Evolutionary conservation across 345 rosid species (phyloP).

Genomic region (Acer negundo): DNA sequence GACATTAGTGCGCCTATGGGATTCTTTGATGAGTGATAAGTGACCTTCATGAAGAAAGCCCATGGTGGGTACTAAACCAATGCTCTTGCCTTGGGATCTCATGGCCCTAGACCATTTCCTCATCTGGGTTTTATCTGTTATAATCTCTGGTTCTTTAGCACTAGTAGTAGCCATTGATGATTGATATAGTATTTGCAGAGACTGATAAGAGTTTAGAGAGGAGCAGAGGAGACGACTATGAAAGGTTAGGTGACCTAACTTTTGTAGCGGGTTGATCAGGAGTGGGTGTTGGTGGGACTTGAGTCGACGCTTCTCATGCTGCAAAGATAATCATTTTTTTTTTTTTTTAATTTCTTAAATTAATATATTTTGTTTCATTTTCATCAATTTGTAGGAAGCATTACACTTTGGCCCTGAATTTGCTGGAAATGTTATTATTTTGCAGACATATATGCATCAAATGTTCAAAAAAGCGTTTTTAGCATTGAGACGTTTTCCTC

Average conservation of each 20-base stretch:
- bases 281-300: background rate
- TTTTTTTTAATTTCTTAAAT: no score
- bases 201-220: no score
- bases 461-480: no score
- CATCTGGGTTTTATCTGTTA: conserved; percentile 66
- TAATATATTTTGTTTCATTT: no score
- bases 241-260: background rate
- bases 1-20: conserved; percentile 47
- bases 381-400: no score
- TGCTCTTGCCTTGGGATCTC: conserved; percentile 62
- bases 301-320: no score
- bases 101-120: conserved; percentile 71
- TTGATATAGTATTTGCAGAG: background rate
- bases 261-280: conserved; percentile 10
- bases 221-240: no score
- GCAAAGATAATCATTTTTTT: no score
- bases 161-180: conserved; percentile 17
- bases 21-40: conserved; percentile 67
- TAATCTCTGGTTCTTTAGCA: conserved; percentile 41
- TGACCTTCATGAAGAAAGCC: conserved; percentile 93
- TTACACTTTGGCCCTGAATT: no score
- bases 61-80: conserved; percentile 88
- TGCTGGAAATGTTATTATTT: no score
- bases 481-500: no score
- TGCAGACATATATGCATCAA: no score